Base-by-base conservation (phyloP, 495 filamentous ascomycete genomes). In the Niebla homalea region DNA sequence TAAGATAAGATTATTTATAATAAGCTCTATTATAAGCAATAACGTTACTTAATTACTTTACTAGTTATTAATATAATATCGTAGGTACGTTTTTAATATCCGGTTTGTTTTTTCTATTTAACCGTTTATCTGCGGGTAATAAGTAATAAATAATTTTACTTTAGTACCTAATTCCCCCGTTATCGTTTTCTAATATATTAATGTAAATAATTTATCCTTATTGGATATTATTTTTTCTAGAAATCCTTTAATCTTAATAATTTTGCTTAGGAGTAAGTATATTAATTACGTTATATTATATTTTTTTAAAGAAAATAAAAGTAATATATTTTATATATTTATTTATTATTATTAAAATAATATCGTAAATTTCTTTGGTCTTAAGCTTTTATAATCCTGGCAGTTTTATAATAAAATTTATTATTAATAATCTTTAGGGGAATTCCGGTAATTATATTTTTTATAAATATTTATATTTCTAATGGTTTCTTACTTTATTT, bases 81-180 rank as follows among this genome's bases (percentile, higher is more conserved):
- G 20, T 44, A 44, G 29, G 4, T 25, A 32, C 15, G 2, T 29
- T 50, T 10, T 50, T 50, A 29, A 43, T 19, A 8, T 20, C 44
- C 44, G 22, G 1, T 44, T 29, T 50, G 36, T 22, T 50, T 11
- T 44, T 50, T 43, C 35, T 43, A 43, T 50, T 19, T 51, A 51
- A 6, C 10, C 44, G 44, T 51, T 29, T 45, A 44, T 51, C 21
- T 51, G 2, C 7, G 22, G 23, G 36, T 51, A 51, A 43, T 43
- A 51, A 2, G 21, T 16, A 20, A n/a, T 51, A 15, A 20, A 51
- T 0, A 51, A 12, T 22, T 43, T 29, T 44, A 4, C 1, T 19
- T 51, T 50, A 1, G 36, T 50, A 4, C 16, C 18, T 44, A 44
- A 10, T 43, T 43, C 8, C 19, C 18, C 12, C 26, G 32, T 43